Conservation (phyloP, 148 eudicot genomes). For the Persicaria maculosa region DNA sequence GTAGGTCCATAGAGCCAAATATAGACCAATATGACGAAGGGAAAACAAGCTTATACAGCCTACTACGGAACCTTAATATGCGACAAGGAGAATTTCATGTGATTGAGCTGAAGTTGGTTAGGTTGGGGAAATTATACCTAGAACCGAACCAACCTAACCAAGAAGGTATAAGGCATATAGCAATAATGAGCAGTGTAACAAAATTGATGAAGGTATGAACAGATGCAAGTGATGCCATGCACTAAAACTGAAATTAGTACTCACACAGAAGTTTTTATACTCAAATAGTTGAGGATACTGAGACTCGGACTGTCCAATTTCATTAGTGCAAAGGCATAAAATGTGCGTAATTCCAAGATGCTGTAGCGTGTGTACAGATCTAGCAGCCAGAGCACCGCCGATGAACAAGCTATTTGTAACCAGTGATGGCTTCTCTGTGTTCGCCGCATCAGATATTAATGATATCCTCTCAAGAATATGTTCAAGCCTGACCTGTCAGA, state of each 20-base stretch:
- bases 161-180: no score
- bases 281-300: conserved; percentile 72
- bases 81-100: no score
- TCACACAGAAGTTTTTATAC: conserved; percentile 79
- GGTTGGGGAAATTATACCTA: no score
- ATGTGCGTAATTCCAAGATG: conserved; percentile 82
- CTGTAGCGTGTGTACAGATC: conserved; percentile 83
- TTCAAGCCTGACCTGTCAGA: conserved; percentile 81
- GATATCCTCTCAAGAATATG: conserved; percentile 93
- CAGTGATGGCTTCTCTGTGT: conserved; percentile 84
- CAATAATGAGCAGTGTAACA: no score
- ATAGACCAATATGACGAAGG: no score
- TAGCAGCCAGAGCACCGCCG: conserved; percentile 94
- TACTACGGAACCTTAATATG: no score
- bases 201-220: background rate
- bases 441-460: conserved; percentile 86
- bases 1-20: no score
- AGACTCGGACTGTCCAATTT: conserved; percentile 91
- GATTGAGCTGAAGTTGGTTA: no score
- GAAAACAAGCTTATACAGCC: no score
- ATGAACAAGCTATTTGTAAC: conserved; percentile 60
- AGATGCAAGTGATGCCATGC: background rate
- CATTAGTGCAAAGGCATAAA: conserved; percentile 89
- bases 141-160: no score
- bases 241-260: conserved; percentile 18